Base-by-base conservation (phyloP, 169 alveolate species). In the Plasmodium adleri region DNA sequence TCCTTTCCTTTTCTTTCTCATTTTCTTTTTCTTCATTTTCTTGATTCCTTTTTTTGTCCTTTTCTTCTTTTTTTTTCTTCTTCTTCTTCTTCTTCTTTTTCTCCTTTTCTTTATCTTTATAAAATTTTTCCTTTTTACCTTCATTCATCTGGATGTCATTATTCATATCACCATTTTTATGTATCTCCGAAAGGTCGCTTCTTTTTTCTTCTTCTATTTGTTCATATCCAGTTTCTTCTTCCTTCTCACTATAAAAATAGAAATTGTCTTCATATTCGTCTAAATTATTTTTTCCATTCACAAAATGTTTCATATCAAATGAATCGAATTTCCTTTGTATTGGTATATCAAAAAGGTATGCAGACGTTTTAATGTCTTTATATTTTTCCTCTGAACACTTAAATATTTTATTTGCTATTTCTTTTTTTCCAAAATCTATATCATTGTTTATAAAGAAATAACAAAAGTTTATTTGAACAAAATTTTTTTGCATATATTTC, bases 301-400 rank as follows among this genome's bases (percentile, higher is more conserved):
- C 28, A 58, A 78, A 78, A 56, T 59, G 49, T 71, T 54, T 32
- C 45, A 66, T 9, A 28, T 78, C 47, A 32, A 78, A 78, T 1
- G 89, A 17, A 45, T 78, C 89, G 12, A 64, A 78, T 54, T 17
- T 64, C 26, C 45, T 64, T 22, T 75, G n/a, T 26, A 9, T 3
- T 10, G 78, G 70, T 32, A 78, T 63, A 59, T 78, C 89, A 78
- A 78, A 78, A 70, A 78, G 64, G 17, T 78, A 78, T n/a, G 89
- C 89, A 59, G 72, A 78, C 28, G 89, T 78, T 17, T 66, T 78
- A 64, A 78, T 47, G 20, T 66, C 78, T 12, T 43, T 64, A 50
- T 78, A 78, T 64, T 66, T 64, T 74, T 74, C 66, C 28, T 74
- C 22, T 17, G 67, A 13, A 32, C 26, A 28, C 17, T 78, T 78